Evolutionary conservation across 306 rosid genomes (phyloP).

Genomic region (Medicago arabica): DNA sequence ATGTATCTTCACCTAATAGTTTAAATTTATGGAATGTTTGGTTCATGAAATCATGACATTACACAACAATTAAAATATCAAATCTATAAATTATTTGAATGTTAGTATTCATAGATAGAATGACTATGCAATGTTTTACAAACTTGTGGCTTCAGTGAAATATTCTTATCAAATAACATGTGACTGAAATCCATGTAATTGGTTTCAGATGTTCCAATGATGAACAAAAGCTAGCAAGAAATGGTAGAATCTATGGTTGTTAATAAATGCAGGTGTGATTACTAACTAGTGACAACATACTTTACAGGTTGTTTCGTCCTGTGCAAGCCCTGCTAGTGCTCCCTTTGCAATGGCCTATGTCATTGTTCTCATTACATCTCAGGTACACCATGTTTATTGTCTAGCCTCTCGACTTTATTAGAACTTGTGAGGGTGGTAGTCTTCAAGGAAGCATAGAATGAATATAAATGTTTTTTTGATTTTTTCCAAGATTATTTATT

Average conservation of each 20-base stretch:
- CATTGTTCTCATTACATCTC: slow-evolving; percentile 78
- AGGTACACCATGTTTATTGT: slow-evolving; percentile 62
- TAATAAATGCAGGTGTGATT: slow-evolving; percentile 24
- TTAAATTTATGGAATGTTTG: background rate
- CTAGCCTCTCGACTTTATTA: slow-evolving; percentile 4
- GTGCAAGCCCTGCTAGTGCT: slow-evolving; percentile 56
- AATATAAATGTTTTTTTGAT: background rate
- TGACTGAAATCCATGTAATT: slow-evolving; percentile 20
- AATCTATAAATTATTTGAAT: background rate
- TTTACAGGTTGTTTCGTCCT: slow-evolving; percentile 68
- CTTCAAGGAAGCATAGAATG: slow-evolving; percentile 31
- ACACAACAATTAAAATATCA: background rate
- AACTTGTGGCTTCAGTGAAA: background rate
- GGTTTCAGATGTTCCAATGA: slow-evolving; percentile 29
- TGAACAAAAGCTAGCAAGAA: slow-evolving; percentile 27
- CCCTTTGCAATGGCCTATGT: slow-evolving; percentile 75
- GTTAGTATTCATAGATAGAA: background rate
- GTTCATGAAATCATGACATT: background rate
- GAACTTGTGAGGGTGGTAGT: slow-evolving; percentile 16
- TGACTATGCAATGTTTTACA: background rate
- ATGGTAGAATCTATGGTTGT: slow-evolving; percentile 33
- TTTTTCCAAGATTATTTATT: slow-evolving; percentile 7
- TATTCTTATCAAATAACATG: slow-evolving; percentile 23
- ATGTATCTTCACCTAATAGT: background rate
- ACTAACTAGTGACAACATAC: slow-evolving; percentile 34